These are phyloP conservation scores for Pseudogymnoascus sp. DNA, from an alignment of 2,329 filamentous ascomycete genomes.

Conservation along the genomic window DNA sequence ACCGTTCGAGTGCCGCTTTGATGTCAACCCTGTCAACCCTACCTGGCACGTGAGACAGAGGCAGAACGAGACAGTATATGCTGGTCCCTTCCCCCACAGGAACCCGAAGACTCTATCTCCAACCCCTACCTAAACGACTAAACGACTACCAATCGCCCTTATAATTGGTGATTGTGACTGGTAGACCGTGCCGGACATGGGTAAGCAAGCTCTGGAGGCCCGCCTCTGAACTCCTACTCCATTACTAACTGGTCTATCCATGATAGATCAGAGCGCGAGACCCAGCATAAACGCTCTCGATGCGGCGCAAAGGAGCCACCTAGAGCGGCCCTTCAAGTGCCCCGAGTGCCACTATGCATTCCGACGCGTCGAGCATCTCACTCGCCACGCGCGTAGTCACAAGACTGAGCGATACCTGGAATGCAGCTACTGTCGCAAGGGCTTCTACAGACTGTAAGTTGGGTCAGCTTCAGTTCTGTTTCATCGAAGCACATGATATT, in stretches of 20 bases:
- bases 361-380: constrained; percentile 21
- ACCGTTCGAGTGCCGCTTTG: background rate
- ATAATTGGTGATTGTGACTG: background rate
- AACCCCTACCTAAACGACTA: background rate
- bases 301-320: background rate
- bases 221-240: background rate
- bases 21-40: background rate
- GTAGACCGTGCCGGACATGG: background rate
- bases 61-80: too few species aligned
- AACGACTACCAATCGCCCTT: background rate
- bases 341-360: constrained; percentile 20
- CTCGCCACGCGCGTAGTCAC: constrained; percentile 21
- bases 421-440: constrained; percentile 20
- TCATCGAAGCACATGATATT: constrained; percentile 1
- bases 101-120: background rate
- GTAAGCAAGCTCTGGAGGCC: background rate
- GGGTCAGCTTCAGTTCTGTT: background rate
- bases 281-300: background rate
- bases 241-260: background rate
- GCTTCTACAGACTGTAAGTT: constrained; percentile 22
- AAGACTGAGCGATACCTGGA: constrained; percentile 19
- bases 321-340: constrained; percentile 15
- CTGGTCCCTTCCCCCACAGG: background rate
- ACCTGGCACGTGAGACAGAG: background rate
- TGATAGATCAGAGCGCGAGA: background rate